Evolutionary conservation across 345 rosid species (phyloP), one percentile per base, ranked within the genome.

Genomic region (Mallotus nudiflorus): DNA sequence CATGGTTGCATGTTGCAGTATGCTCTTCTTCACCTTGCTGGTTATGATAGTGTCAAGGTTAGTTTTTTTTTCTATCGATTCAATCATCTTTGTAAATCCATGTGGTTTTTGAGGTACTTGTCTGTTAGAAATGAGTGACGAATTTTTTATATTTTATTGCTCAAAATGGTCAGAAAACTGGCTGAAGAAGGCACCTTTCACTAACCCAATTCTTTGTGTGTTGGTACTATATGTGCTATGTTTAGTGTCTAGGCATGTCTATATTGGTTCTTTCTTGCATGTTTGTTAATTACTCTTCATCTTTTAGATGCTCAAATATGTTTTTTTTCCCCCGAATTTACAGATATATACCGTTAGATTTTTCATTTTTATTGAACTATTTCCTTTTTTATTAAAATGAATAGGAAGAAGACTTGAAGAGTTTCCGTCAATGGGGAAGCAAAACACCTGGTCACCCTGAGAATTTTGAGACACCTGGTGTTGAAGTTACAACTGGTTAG

Each of bases 401-500:
- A 65, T 59, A 96, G 99, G 98, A 87, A 63, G 99, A 96, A 58
- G 99, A 96, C 76, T 87, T 92, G 91, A 89, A 84, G 91, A 16
- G 19, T 0, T 96, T 96, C 80, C 86, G 99, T 62, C 99, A 96
- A 25, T 92, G 93, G 96, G 98, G 84, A 79, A 96, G 99, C 84
- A 87, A 12, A 62, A 96, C 98, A n/a, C 99, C 99, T 9, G 99
- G 99, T 72, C 99, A 96, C 78, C 99, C 99, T 3, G 99, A 96
- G 88, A 96, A 96, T 78, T 96, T 96, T 54, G 99, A 92, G 86
- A 96, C 99, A 51, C 98, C 97, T 33, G 99, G 99, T 20, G 79
- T 92, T 73, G 99, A 96, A 83, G 99, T 96, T 70, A 96, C 99
- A 13, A 96, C 99, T 78, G 99, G 99, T 96, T 67, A 67, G 83